These are phyloP conservation scores for Phytophthora pluvialis DNA, from an alignment of 352 stramenopile genomes.

Conservation along the genomic window DNA sequence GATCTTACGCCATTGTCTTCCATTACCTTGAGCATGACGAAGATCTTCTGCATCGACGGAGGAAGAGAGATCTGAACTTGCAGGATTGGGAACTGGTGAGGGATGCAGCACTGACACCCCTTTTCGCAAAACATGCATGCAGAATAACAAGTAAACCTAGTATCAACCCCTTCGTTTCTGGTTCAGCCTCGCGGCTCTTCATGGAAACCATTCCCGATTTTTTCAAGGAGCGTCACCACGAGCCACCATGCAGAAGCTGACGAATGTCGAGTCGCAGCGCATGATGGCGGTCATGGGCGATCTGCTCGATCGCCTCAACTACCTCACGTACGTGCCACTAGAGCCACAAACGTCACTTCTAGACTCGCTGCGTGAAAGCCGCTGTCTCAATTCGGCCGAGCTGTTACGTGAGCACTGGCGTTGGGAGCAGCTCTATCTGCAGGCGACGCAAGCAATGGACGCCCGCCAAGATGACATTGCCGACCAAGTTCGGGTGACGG, in stretches of 20 bases:
- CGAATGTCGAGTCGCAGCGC: conserved; percentile 88
- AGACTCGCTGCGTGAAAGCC: conserved; percentile 62
- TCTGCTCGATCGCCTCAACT: conserved; percentile 84
- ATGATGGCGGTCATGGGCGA: conserved; percentile 90
- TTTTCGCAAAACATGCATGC: no score
- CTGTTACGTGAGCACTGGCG: conserved; percentile 79
- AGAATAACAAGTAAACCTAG: not conserved
- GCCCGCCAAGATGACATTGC: conserved; percentile 70
- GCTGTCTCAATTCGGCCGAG: conserved; percentile 62
- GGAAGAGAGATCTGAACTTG: no score
- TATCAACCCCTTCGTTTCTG: not conserved
- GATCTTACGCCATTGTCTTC: no score
- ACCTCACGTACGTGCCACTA: conserved; percentile 84
- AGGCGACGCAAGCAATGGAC: conserved; percentile 67
- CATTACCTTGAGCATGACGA: no score
- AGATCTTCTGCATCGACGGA: no score
- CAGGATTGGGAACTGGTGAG: no score
- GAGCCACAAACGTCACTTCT: conserved; percentile 65
- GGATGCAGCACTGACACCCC: no score
- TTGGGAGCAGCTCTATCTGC: conserved; percentile 75
- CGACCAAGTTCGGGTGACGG: conserved; percentile 76
- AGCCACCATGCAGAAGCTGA: conserved; percentile 83
- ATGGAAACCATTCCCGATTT: conserved; percentile 3
- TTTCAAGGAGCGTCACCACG: not conserved
- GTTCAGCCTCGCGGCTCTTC: conserved; percentile 20